Evolutionary conservation across 768 basidiomycete species (phyloP).

Genomic region (Suillus plorans): DNA sequence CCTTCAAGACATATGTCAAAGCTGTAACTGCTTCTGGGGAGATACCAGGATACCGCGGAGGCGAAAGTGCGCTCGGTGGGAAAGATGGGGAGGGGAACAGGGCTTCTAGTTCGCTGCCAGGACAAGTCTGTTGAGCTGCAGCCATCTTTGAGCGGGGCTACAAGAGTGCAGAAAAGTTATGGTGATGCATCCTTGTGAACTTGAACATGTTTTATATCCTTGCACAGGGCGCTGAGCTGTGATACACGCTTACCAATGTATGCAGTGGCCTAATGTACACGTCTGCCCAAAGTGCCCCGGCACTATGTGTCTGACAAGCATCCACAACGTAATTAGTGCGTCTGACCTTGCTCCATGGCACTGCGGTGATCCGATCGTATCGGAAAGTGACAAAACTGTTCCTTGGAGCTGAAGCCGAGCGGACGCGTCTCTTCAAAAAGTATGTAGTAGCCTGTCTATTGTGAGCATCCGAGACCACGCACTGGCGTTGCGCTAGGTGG

Average conservation of each 20-base stretch:
- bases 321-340: not conserved
- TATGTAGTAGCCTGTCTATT: not conserved
- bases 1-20: constrained; percentile 37
- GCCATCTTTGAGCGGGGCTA: not conserved
- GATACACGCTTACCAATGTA: not conserved
- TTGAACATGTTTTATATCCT: not conserved
- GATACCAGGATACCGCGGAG: constrained; percentile 10
- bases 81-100: constrained; percentile 13
- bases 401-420: not conserved
- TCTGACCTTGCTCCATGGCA: not conserved
- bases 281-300: not conserved
- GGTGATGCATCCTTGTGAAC: not conserved
- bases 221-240: too few species aligned
- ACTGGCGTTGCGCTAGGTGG: not conserved
- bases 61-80: constrained; percentile 3
- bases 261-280: not conserved
- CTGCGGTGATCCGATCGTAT: not conserved
- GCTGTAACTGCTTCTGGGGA: constrained; percentile 26
- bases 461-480: too few species aligned
- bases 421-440: not conserved
- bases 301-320: not conserved
- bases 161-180: not conserved
- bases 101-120: not conserved
- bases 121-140: not conserved
- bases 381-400: not conserved